Conservation (phyloP, 345 rosid genomes). For the Clausena lansium region DNA sequence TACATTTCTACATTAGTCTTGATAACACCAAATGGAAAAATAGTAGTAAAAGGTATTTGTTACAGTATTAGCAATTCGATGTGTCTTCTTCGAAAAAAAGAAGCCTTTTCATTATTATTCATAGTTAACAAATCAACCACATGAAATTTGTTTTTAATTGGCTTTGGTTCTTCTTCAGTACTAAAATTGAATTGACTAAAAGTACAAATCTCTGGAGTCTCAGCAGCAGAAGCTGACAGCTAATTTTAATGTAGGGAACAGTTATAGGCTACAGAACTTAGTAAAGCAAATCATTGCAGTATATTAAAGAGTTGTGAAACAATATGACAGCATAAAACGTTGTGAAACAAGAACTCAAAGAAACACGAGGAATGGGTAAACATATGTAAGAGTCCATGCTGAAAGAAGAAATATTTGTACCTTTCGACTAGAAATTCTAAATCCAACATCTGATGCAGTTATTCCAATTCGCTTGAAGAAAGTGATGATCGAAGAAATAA, state of each 20-base stretch:
- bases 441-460: conserved; percentile 81
- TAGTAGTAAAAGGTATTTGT: not conserved
- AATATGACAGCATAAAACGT: not conserved
- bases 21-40: not conserved
- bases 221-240: not conserved
- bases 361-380: not conserved
- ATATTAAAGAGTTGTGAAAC: not conserved
- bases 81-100: not conserved
- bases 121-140: not conserved
- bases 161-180: too few species aligned
- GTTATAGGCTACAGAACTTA: not conserved
- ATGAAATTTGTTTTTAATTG: too few species aligned
- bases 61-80: not conserved
- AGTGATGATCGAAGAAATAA: conserved; percentile 70
- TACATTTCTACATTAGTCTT: not conserved
- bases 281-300: not conserved
- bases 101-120: not conserved
- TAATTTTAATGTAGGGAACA: not conserved
- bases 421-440: conserved; percentile 95
- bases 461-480: conserved; percentile 86
- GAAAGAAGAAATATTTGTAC: conserved; percentile 28
- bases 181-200: not conserved
- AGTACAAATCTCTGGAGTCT: not conserved
- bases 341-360: not conserved
- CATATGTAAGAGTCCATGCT: not conserved